These are phyloP conservation scores for Celoporthe dispersa DNA, from an alignment of 2,329 filamentous ascomycete species.

Conservation along the genomic window DNA sequence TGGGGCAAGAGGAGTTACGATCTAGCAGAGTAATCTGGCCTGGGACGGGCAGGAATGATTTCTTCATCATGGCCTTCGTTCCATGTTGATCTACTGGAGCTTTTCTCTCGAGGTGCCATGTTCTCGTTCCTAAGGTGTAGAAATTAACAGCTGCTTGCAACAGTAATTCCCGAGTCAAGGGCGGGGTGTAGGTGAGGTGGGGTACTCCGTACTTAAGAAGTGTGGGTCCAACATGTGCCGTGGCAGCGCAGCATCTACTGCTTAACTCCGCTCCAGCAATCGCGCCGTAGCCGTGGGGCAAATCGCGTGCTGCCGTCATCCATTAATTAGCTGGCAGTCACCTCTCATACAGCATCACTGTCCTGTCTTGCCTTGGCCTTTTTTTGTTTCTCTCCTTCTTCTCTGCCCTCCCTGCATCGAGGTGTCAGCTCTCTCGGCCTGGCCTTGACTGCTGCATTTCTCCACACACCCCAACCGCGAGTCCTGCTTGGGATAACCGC, in stretches of 20 bases:
- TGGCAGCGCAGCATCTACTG: not conserved
- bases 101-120: not conserved
- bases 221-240: not conserved
- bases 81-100: not conserved
- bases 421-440: not conserved
- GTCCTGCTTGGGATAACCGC: not conserved
- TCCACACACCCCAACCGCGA: not conserved
- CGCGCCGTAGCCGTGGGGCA: not conserved
- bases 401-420: not conserved
- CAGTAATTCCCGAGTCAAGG: not conserved
- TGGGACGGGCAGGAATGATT: not conserved
- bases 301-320: slow-evolving; percentile 9
- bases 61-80: not conserved
- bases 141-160: no score
- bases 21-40: not conserved
- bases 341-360: not conserved
- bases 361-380: not conserved
- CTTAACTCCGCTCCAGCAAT: not conserved
- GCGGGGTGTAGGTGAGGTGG: not conserved
- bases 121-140: not conserved
- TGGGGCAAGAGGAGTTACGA: not conserved
- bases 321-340: not conserved
- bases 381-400: not conserved
- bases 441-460: not conserved
- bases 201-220: no score